Evolutionary conservation across 2,329 filamentous ascomycete genomes (phyloP).

Genomic region (Cercospora nicotianae): DNA sequence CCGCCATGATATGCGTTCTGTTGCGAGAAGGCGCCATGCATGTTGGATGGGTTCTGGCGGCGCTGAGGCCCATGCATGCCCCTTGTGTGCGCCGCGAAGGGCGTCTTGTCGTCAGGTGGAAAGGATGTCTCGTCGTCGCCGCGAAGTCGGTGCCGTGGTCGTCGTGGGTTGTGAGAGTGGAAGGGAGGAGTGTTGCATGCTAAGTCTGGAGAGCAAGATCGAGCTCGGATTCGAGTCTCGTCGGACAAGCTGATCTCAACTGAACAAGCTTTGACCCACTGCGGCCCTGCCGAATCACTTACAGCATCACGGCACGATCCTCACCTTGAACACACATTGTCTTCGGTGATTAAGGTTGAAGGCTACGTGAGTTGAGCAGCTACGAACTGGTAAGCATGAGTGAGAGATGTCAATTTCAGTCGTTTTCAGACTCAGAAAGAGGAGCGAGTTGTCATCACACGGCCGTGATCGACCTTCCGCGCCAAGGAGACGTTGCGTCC

Average conservation of each 20-base stretch:
- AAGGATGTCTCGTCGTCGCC: not conserved
- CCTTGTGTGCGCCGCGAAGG: constrained; percentile 1
- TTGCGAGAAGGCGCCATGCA: constrained; percentile 14
- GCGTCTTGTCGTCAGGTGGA: not conserved
- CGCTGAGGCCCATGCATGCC: constrained; percentile 12
- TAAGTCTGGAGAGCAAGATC: not conserved
- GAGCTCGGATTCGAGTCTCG: constrained; percentile 4
- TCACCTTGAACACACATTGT: not conserved
- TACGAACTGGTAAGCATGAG: not conserved
- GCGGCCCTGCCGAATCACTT: constrained; percentile 2
- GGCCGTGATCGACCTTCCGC: not conserved
- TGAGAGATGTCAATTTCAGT: not conserved
- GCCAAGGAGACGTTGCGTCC: not conserved
- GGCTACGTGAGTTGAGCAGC: not conserved
- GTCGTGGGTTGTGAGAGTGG: not conserved
- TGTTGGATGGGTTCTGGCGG: constrained; percentile 15
- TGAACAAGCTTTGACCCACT: constrained; percentile 9
- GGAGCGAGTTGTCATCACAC: not conserved
- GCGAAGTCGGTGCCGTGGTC: not conserved
- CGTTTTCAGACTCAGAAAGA: not conserved
- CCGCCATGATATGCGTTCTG: constrained; percentile 15
- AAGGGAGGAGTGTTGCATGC: constrained; percentile 5
- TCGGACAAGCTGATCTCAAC: constrained; percentile 6
- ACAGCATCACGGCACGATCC: not conserved
- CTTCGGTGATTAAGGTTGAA: not conserved